Evolutionary conservation across 1,139 yeast genomes (phyloP).

Genomic region (Lodderomyces pseudojiufengensis): DNA sequence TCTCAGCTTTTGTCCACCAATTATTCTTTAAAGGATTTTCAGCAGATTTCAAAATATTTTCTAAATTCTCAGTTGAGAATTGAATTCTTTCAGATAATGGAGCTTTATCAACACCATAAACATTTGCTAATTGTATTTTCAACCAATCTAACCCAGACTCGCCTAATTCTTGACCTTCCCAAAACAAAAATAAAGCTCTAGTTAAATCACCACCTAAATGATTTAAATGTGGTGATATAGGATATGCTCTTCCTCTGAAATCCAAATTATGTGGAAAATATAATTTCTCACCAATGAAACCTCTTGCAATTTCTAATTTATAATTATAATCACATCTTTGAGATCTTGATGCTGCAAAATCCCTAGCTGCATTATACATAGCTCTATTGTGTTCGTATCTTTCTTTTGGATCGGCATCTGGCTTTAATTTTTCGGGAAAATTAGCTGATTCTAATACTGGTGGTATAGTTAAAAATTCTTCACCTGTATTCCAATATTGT

Average conservation of each 20-base stretch:
- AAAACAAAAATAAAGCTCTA: constrained; percentile 77
- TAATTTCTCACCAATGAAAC: constrained; percentile 82
- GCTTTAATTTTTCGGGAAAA: constrained; percentile 64
- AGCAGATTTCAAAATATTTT: constrained; percentile 63
- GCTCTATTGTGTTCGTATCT: constrained; percentile 64
- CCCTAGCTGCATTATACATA: constrained; percentile 55
- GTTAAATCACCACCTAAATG: constrained; percentile 92
- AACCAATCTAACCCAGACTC: constrained; percentile 78
- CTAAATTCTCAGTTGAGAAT: constrained; percentile 68
- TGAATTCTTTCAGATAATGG: constrained; percentile 71
- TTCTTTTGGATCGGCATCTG: constrained; percentile 67
- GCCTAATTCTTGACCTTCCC: constrained; percentile 85
- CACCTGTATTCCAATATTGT: constrained; percentile 83
- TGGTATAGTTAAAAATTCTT: constrained; percentile 79
- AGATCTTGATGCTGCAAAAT: constrained; percentile 68
- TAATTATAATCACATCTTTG: constrained; percentile 92
- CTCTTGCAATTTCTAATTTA: constrained; percentile 92
- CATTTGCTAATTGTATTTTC: constrained; percentile 84
- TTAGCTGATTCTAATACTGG: constrained; percentile 50
- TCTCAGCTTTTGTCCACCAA: constrained; percentile 88
- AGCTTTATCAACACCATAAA: constrained; percentile 83
- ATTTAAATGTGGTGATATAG: constrained; percentile 73
- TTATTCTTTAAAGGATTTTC: constrained; percentile 58
- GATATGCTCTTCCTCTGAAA: constrained; percentile 95
- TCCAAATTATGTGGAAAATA: constrained; percentile 93